phyloP scores from a whole-genome alignment of 2,329 filamentous ascomycete species.

The Aspergillus pseudotamarii region DNA sequence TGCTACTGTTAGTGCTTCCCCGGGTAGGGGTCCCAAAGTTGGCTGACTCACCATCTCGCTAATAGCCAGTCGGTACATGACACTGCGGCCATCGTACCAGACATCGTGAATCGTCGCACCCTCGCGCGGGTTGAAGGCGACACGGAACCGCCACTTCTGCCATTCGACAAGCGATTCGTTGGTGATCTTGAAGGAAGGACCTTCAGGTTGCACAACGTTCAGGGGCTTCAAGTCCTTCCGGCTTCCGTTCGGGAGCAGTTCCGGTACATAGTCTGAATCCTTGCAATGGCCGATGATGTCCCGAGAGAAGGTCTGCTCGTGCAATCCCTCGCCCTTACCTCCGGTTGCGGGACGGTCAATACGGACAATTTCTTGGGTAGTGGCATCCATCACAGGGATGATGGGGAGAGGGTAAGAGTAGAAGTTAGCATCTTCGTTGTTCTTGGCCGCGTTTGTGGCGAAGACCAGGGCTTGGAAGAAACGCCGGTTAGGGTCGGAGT shows the following conservation, averaged over 20 bases:
- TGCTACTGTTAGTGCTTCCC: conserved; percentile 8
- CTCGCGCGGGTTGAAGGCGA: conserved; percentile 62
- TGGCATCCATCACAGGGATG: conserved; percentile 59
- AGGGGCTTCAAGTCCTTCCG: conserved; percentile 67
- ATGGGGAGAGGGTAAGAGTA: conserved; percentile 61
- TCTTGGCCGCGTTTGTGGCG: conserved; percentile 42
- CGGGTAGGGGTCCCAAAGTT: too few relatives aligned
- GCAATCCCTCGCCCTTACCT: conserved; percentile 53
- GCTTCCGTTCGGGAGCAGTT: conserved; percentile 48
- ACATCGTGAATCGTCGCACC: conserved; percentile 72
- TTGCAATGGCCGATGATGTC: conserved; percentile 57
- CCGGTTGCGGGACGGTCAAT: conserved; percentile 61
- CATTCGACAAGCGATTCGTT: conserved; percentile 52
- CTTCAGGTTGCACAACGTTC: conserved; percentile 71
- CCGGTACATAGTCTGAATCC: conserved; percentile 54
- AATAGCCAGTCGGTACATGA: conserved; percentile 68
- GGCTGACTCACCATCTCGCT: conserved; percentile 62
- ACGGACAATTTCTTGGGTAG: conserved; percentile 58
- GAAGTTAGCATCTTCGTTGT: conserved; percentile 62
- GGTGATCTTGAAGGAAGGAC: conserved; percentile 62
- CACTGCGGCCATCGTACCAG: conserved; percentile 64
- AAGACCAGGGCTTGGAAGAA: conserved; percentile 59
- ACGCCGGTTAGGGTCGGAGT: conserved; percentile 49
- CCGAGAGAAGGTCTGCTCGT: conserved; percentile 44
- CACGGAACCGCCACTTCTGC: conserved; percentile 71